A percentile compares a stretch with the other conserved stretches of the same genome.
These are phyloP conservation scores for Didymella pomorum DNA, from an alignment of 2,329 filamentous ascomycete genomes.

Conservation along the genomic window DNA sequence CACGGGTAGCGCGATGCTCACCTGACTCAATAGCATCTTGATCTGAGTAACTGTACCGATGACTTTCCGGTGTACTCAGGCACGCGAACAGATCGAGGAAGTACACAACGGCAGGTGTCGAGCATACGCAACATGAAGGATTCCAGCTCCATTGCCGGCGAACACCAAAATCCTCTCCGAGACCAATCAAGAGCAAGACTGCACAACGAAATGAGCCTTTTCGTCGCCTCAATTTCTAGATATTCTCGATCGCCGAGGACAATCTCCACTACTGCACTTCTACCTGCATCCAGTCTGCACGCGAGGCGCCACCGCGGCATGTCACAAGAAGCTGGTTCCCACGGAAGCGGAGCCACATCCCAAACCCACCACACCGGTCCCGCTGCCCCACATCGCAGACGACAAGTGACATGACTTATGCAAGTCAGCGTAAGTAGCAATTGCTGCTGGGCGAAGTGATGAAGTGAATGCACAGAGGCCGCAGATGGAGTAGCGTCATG, in stretches of 20 bases:
- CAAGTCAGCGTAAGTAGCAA: conserved; percentile 9
- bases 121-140: too few species aligned
- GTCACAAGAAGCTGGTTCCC: conserved; percentile 4
- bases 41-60: background rate
- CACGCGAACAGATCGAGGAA: background rate
- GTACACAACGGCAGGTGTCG: too few species aligned
- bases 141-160: background rate
- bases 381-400: conserved; percentile 3
- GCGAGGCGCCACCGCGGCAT: conserved; percentile 3
- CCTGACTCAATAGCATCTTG: background rate
- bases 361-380: conserved; percentile 5
- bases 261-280: conserved; percentile 3
- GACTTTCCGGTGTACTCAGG: conserved; percentile 1
- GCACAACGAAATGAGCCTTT: background rate
- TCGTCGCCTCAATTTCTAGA: background rate
- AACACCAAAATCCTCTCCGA: background rate
- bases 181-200: background rate
- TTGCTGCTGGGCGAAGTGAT: background rate
- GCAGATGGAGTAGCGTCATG: conserved; percentile 5
- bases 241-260: background rate
- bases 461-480: background rate
- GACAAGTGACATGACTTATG: conserved; percentile 12
- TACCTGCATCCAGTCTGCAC: conserved; percentile 3
- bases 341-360: conserved; percentile 1
- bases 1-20: background rate